phyloP scores from a whole-genome alignment of 2,329 filamentous ascomycete species.

The Periconia sp. region DNA sequence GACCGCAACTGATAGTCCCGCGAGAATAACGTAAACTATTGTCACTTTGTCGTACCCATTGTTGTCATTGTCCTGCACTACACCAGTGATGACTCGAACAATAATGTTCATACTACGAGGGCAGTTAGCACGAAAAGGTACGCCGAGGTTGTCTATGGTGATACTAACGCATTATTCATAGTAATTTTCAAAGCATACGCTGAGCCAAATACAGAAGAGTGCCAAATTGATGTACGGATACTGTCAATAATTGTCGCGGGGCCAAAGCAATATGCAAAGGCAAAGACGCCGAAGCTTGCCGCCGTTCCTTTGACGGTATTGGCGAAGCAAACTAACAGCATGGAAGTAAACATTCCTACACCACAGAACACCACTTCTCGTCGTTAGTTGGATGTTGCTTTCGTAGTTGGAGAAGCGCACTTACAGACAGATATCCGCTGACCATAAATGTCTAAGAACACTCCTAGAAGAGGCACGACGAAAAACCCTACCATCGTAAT shows the following conservation, averaged over 20 bases:
- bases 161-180: conserved; percentile 62
- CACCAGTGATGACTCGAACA: conserved; percentile 62
- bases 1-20: conserved; percentile 57
- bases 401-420: conserved; percentile 8
- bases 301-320: conserved; percentile 59
- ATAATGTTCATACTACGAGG: conserved; percentile 63
- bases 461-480: conserved; percentile 61
- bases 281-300: conserved; percentile 66
- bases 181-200: conserved; percentile 67
- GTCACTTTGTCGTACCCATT: conserved; percentile 63
- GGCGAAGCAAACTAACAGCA: conserved; percentile 62
- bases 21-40: conserved; percentile 62
- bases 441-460: conserved; percentile 64
- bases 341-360: conserved; percentile 58
- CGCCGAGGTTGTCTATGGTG: not conserved
- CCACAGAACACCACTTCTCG: conserved; percentile 52
- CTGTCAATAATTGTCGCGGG: conserved; percentile 66
- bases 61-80: conserved; percentile 64
- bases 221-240: conserved; percentile 66
- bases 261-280: conserved; percentile 61
- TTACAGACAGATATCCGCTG: conserved; percentile 57
- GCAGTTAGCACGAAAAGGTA: not conserved
- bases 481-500: conserved; percentile 54
- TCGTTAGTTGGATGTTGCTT: not conserved
- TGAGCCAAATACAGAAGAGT: conserved; percentile 65